These are phyloP conservation scores for Neopestalotiopsis clavispora DNA, from an alignment of 2,329 filamentous ascomycete species.

Conservation along the genomic window DNA sequence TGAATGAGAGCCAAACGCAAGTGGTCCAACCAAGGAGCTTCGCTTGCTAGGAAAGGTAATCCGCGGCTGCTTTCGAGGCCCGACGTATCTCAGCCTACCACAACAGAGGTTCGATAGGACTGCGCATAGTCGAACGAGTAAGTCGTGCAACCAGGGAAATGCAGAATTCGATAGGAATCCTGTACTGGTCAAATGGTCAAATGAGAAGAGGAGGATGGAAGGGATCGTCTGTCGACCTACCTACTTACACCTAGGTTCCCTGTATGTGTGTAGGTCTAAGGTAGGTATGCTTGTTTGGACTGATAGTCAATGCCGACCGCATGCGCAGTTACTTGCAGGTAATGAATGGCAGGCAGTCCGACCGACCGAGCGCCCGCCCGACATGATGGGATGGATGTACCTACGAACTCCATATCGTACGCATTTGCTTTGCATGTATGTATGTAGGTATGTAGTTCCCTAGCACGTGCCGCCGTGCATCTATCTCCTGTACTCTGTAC, in stretches of 20 bases:
- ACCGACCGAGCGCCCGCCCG: neutral
- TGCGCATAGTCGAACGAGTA: slow-evolving; percentile 14
- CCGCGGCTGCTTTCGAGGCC: slow-evolving; percentile 9
- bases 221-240: neutral
- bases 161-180: slow-evolving; percentile 6
- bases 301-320: neutral
- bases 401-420: neutral
- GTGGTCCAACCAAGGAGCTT: slow-evolving; percentile 16
- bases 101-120: slow-evolving; percentile 7
- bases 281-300: neutral
- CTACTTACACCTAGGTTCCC: neutral
- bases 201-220: neutral
- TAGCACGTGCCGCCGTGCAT: neutral
- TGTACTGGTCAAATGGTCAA: neutral
- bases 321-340: neutral
- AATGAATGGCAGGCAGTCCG: neutral
- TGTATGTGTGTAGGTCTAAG: neutral
- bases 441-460: neutral
- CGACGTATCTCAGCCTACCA: slow-evolving; percentile 29
- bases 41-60: neutral
- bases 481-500: neutral
- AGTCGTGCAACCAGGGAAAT: slow-evolving; percentile 8
- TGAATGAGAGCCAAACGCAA: slow-evolving; percentile 16
- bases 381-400: neutral
- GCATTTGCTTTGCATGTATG: neutral